A percentile compares a stretch with the other conserved stretches of the same genome.
Conservation (phyloP, 2,329 filamentous ascomycete genomes). For the Botryosphaeria dothidea region DNA sequence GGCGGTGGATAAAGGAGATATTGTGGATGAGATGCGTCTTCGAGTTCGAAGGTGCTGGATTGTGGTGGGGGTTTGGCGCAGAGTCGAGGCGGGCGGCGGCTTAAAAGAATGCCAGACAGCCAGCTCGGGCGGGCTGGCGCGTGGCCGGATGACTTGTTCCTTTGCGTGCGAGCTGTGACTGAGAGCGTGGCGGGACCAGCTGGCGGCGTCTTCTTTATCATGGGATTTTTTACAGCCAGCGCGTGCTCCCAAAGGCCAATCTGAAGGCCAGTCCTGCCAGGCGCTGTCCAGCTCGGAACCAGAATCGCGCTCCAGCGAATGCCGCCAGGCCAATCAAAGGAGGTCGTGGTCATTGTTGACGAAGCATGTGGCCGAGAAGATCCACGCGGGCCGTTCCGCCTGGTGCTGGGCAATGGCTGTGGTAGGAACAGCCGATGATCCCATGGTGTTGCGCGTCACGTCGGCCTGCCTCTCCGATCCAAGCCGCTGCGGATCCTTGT, state of each 20-base stretch:
- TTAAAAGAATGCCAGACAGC: neutral
- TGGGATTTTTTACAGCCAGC: neutral
- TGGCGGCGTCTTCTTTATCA: neutral
- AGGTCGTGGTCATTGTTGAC: neutral
- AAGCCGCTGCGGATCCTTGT: neutral
- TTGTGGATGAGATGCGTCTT: neutral
- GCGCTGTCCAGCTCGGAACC: neutral
- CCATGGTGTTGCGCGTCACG: neutral
- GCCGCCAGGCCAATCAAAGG: neutral
- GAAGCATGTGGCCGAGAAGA: neutral
- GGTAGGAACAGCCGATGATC: neutral
- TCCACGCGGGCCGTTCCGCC: neutral
- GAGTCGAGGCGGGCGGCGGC: neutral
- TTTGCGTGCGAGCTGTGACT: neutral
- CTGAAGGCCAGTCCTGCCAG: neutral
- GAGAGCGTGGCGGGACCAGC: neutral
- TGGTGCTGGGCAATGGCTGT: neutral
- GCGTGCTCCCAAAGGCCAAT: neutral
- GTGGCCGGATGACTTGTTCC: neutral
- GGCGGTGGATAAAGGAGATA: neutral
- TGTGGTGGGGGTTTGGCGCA: neutral
- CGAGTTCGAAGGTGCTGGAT: neutral
- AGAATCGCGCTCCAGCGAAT: neutral
- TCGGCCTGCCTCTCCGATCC: neutral
- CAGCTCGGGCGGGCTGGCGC: neutral